phyloP scores from a whole-genome alignment of 2,329 filamentous ascomycete species.

The Plectosphaerella cucumerina region DNA sequence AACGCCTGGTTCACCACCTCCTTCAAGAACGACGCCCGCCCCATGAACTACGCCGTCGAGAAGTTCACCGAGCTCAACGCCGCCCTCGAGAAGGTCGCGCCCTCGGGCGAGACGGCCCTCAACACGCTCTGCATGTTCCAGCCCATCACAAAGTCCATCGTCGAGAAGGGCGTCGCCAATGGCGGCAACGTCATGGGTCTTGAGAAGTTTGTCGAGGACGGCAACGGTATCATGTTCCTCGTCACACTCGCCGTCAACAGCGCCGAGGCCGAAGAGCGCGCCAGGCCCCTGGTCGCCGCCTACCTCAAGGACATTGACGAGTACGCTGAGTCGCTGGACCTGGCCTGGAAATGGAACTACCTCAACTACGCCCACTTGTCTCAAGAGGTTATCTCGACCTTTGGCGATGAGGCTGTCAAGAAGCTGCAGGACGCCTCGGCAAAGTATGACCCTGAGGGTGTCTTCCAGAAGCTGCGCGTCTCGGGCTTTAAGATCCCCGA shows the following conservation, averaged over 20 bases:
- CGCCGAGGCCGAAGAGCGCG: conserved; percentile 25
- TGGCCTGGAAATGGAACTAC: conserved; percentile 30
- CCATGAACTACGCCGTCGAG: conserved; percentile 26
- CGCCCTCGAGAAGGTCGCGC: conserved; percentile 19
- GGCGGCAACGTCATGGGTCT: conserved; percentile 29
- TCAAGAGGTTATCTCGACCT: conserved; percentile 31
- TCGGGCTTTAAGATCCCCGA: conserved; percentile 27
- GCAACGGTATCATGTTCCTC: conserved; percentile 27
- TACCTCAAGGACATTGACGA: conserved; percentile 26
- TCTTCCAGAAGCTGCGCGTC: conserved; percentile 29
- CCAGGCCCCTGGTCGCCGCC: conserved; percentile 27
- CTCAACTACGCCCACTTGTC: conserved; percentile 38
- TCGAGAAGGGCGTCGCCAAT: conserved; percentile 21
- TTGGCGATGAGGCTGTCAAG: conserved; percentile 31
- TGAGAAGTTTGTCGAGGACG: conserved; percentile 19
- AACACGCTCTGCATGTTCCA: conserved; percentile 27
- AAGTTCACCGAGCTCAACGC: conserved; percentile 23
- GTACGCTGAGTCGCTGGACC: conserved; percentile 19
- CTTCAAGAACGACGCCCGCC: conserved; percentile 29
- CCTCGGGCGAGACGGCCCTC: conserved; percentile 16
- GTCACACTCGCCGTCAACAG: conserved; percentile 23
- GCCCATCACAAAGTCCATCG: conserved; percentile 25
- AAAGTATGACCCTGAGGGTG: conserved; percentile 32
- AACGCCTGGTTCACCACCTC: conserved; percentile 30
- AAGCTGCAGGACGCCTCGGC: conserved; percentile 23